Conservation (phyloP, 192 early-diverging fungal species). For the Lobosporangium transversale region DNA sequence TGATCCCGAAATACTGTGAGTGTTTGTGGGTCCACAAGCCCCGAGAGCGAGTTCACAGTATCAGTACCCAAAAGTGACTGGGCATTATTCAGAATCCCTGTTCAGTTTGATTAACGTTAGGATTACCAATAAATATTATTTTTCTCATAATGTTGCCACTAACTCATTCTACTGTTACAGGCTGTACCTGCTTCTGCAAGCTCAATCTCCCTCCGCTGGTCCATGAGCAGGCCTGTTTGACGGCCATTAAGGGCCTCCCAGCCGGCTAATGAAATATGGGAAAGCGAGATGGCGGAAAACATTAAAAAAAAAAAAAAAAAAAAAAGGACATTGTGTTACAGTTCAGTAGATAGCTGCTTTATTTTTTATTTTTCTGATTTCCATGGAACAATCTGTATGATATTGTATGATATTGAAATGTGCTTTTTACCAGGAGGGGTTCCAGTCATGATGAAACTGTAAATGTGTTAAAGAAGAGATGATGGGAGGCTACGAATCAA, state of each 20-base stretch:
- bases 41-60: constrained; percentile 37
- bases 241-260: constrained; percentile 52
- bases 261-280: constrained; percentile 22
- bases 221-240: constrained; percentile 44
- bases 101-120: not conserved
- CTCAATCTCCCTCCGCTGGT: constrained; percentile 43
- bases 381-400: not conserved
- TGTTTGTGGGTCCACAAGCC: constrained; percentile 58
- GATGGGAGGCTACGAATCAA: not conserved
- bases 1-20: constrained; percentile 61
- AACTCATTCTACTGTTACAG: not conserved
- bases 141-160: not conserved
- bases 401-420: not conserved
- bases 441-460: not conserved
- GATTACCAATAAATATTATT: not conserved
- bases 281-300: not conserved
- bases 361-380: not conserved
- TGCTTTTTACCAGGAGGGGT: constrained; percentile 6
- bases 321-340: not conserved
- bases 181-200: constrained; percentile 44
- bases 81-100: constrained; percentile 50
- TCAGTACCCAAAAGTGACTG: constrained; percentile 43
- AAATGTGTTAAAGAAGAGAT: not conserved
- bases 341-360: not conserved
- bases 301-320: not conserved